Evolutionary conservation across 2,329 filamentous ascomycete species (phyloP).

Genomic region (Cucurbitaria berberidis): DNA sequence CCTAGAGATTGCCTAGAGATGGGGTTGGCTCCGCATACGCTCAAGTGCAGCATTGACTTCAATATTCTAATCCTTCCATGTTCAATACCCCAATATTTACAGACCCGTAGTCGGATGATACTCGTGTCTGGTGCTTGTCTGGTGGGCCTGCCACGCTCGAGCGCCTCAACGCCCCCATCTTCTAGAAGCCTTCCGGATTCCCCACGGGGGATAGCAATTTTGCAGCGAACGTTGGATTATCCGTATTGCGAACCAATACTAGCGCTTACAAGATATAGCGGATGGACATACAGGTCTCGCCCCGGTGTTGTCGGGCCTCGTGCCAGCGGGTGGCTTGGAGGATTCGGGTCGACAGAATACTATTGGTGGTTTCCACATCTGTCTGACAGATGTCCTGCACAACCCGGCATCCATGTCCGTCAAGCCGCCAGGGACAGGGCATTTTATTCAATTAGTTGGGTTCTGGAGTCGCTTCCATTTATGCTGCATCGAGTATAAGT

Average conservation of each 20-base stretch:
- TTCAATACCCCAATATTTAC: background rate
- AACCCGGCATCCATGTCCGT: slow-evolving; percentile 24
- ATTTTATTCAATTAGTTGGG: slow-evolving; percentile 3
- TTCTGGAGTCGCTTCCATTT: slow-evolving; percentile 5
- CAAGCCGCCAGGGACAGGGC: slow-evolving; percentile 13
- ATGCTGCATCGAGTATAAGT: slow-evolving; percentile 23
- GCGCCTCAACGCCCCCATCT: slow-evolving; percentile 13
- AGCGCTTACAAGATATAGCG: slow-evolving; percentile 5
- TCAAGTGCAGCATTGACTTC: background rate
- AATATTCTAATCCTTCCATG: background rate
- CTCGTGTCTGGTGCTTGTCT: slow-evolving; percentile 5
- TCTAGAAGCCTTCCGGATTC: slow-evolving; percentile 18
- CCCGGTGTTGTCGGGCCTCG: slow-evolving; percentile 30
- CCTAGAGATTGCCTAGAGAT: too few species aligned
- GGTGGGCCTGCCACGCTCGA: slow-evolving; percentile 10
- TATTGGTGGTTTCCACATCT: slow-evolving; percentile 22
- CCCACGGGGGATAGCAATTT: slow-evolving; percentile 21
- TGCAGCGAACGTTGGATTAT: slow-evolving; percentile 19
- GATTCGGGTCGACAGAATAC: slow-evolving; percentile 13
- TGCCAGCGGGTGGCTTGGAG: slow-evolving; percentile 29
- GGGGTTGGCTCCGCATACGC: too few species aligned
- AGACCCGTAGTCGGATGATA: slow-evolving; percentile 2
- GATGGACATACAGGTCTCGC: slow-evolving; percentile 19
- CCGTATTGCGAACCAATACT: slow-evolving; percentile 13
- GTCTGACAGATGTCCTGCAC: slow-evolving; percentile 19